These are phyloP conservation scores for Schoenoplectus tabernaemontani DNA, from an alignment of 202 grass and related monocot genomes.

Conservation along the genomic window DNA sequence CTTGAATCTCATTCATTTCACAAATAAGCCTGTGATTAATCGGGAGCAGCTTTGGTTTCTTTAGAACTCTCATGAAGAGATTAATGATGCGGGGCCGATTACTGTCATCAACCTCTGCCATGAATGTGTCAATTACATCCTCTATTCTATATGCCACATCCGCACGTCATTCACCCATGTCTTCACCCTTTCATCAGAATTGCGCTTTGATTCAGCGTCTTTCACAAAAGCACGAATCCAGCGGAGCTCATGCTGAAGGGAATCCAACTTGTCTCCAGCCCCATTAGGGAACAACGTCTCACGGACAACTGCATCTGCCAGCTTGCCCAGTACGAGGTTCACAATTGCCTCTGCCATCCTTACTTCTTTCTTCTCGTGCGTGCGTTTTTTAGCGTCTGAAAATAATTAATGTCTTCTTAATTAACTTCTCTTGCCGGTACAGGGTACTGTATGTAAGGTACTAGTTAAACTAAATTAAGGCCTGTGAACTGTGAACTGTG, in stretches of 20 bases:
- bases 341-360: background rate
- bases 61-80: background rate
- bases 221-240: constrained; percentile 1
- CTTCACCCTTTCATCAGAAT: background rate
- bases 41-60: background rate
- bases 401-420: no score
- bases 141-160: background rate
- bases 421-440: no score
- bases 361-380: background rate
- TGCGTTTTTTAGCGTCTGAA: no score
- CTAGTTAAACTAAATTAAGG: no score
- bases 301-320: background rate
- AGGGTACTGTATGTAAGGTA: no score
- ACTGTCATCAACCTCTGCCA: background rate
- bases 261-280: background rate
- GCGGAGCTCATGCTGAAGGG: background rate
- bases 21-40: background rate
- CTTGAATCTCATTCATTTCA: background rate
- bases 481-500: no score
- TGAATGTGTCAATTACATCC: background rate
- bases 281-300: background rate
- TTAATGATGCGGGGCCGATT: background rate
- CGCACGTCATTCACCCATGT: background rate
- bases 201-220: background rate
- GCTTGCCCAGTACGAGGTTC: background rate